A percentile compares a stretch with the other conserved stretches of the same genome.
Evolutionary conservation across 2,329 filamentous ascomycete genomes (phyloP).

Genomic region (Ophiostoma himal-ulmi): DNA sequence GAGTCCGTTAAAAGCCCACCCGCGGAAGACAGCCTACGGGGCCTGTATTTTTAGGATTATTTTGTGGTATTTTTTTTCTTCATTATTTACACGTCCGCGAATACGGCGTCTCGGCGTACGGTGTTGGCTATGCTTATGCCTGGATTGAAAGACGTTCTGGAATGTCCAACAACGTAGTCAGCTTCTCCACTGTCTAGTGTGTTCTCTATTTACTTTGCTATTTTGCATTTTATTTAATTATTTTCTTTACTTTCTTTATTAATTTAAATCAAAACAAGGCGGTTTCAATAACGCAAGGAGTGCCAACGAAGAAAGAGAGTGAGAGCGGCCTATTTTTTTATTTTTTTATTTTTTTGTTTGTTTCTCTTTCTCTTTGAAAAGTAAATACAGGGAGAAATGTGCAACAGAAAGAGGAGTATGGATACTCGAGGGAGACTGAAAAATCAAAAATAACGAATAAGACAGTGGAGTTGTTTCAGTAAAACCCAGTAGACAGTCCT

Average conservation of each 20-base stretch:
- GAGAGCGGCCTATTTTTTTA: neutral
- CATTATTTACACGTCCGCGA: neutral
- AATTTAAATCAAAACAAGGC: neutral
- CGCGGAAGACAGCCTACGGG: slow-evolving; percentile 2
- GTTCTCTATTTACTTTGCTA: neutral
- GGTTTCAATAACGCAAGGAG: neutral
- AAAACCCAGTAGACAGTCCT: neutral
- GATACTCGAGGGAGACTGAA: neutral
- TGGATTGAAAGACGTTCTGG: neutral
- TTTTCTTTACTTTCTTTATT: neutral
- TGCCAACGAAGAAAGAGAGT: neutral
- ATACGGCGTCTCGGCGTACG: slow-evolving; percentile 3
- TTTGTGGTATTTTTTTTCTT: neutral
- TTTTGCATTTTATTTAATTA: neutral
- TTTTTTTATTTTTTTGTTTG: neutral
- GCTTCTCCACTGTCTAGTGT: neutral
- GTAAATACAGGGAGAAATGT: neutral
- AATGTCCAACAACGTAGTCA: neutral
- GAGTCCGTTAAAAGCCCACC: neutral
- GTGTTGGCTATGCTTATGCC: neutral
- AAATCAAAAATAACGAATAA: neutral
- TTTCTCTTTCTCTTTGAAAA: neutral
- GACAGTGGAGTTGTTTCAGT: slow-evolving; percentile 2
- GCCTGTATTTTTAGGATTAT: neutral
- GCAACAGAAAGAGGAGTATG: neutral